These are phyloP conservation scores for Diaporthe velutina DNA, from an alignment of 2,329 filamentous ascomycete genomes.

Conservation along the genomic window DNA sequence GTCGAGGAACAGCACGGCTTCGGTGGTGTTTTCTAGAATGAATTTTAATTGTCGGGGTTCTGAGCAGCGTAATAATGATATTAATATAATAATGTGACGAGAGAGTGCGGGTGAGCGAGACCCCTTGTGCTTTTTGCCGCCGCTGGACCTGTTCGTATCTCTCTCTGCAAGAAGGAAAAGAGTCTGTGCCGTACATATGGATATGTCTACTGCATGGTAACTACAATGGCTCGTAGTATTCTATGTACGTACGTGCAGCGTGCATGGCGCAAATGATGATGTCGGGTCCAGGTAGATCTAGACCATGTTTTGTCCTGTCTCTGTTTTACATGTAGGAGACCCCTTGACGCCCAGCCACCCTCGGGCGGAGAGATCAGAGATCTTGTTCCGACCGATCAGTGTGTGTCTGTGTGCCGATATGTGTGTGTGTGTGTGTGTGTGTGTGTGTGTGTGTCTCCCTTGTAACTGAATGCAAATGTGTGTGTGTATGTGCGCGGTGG, in stretches of 20 bases:
- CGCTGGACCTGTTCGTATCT: not conserved
- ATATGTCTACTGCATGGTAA: constrained; percentile 1
- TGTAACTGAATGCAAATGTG: not conserved
- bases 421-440: no score
- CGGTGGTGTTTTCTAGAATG: constrained; percentile 23
- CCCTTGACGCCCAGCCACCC: not conserved
- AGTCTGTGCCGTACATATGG: constrained; percentile 20
- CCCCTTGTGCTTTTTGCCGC: not conserved
- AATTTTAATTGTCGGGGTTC: not conserved
- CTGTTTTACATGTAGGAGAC: not conserved
- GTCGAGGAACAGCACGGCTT: not conserved
- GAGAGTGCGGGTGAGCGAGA: not conserved
- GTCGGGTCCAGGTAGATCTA: not conserved
- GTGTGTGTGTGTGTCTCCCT: not conserved
- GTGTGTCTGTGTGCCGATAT: constrained; percentile 16
- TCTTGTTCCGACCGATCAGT: constrained; percentile 17
- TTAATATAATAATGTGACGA: constrained; percentile 20
- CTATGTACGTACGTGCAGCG: constrained; percentile 15
- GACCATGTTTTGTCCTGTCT: not conserved
- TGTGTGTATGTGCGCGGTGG: not conserved
- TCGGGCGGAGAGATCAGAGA: constrained; percentile 3
- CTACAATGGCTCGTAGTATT: not conserved
- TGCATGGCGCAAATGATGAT: constrained; percentile 1
- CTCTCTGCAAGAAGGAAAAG: not conserved
- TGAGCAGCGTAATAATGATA: not conserved